These are phyloP conservation scores for Trametes cinnabarina DNA, from an alignment of 768 basidiomycete genomes.

Conservation along the genomic window DNA sequence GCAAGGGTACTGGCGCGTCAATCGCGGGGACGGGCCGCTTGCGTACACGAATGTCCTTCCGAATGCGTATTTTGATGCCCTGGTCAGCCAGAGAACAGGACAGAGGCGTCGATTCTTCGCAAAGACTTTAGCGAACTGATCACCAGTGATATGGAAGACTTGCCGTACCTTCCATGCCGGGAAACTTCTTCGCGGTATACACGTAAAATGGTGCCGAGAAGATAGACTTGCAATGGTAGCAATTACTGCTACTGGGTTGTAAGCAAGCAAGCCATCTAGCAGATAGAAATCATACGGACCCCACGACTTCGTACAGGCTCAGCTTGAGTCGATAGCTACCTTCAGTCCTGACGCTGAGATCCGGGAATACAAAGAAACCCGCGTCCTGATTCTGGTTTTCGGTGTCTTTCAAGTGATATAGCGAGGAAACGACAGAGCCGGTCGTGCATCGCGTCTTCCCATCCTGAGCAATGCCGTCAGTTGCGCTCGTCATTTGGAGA, in stretches of 20 bases:
- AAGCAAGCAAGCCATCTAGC: not conserved
- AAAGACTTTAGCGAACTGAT: not conserved
- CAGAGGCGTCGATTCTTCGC: conserved; percentile 78
- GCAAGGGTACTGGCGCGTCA: conserved; percentile 22
- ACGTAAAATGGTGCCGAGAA: conserved; percentile 90
- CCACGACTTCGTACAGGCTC: conserved; percentile 86
- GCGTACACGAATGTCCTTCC: conserved; percentile 85
- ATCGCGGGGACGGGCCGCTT: conserved; percentile 54
- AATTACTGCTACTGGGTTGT: conserved; percentile 57
- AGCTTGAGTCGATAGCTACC: conserved; percentile 80
- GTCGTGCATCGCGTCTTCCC: conserved; percentile 91
- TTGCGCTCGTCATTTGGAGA: not conserved
- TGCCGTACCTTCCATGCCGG: conserved; percentile 85
- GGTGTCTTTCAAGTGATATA: conserved; percentile 81
- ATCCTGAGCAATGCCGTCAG: conserved; percentile 46
- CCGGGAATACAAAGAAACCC: conserved; percentile 96
- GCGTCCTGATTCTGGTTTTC: conserved; percentile 67
- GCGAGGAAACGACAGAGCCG: conserved; percentile 82
- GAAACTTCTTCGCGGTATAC: conserved; percentile 95
- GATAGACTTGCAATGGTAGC: conserved; percentile 88
- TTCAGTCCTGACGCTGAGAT: conserved; percentile 88
- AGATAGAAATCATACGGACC: conserved; percentile 49
- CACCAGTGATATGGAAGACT: not conserved
- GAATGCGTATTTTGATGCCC: conserved; percentile 92
- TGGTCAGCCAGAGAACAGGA: conserved; percentile 93